Evolutionary conservation across 2,329 filamentous ascomycete genomes (phyloP), one percentile per base, ranked within the genome.

Genomic region (Chaetomiaceae sp.): DNA sequence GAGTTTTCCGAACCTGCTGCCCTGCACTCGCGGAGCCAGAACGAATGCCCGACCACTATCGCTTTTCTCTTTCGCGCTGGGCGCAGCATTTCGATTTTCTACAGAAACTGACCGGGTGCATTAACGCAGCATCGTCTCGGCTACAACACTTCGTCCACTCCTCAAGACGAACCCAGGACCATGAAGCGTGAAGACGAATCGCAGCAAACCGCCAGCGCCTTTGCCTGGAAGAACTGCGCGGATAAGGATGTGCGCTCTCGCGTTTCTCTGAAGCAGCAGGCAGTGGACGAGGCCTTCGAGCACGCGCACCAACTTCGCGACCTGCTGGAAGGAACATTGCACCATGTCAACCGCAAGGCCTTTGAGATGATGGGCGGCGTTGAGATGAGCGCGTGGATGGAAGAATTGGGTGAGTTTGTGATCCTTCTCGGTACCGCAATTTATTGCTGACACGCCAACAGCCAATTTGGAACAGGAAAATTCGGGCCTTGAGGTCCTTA

Each of bases 401-500:
- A 43, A 2, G 47, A 51, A 11, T 2, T 51, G 9, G 23, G 47
- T 51, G 43, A 25, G 25, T 33, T n/a, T 40, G n/a, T 9, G 3
- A 12, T 25, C n/a, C n/a, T n/a, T n/a, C n/a, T n/a, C n/a, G 6
- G n/a, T 23, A 25, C 31, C 31, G 1, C 3, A 4, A 17, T 36
- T 12, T 15, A 6, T 19, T 31, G 14, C 45, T 53, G 22, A 53
- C 23, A 19, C 14, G 2, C 8, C 12, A 23, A 27, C 9, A 51
- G 40, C 7, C n/a, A 8, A 37, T 6, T 5, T 47, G 1, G 27
- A 46, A 14, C 2, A 20, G 3, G 4, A 14, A 12, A 36, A 17
- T 15, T 15, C 47, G n/a, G n/a, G 23, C 15, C 25, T 59, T 2
- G 46, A 57, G 33, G 47, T 59, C 20, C 44, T 58, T 0, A 23